Percentiles rank a stretch among this genome's conserved stretches.
phyloP scores from a whole-genome alignment of 2,329 filamentous ascomycete genomes.

The Pseudogymnoascus sp. region DNA sequence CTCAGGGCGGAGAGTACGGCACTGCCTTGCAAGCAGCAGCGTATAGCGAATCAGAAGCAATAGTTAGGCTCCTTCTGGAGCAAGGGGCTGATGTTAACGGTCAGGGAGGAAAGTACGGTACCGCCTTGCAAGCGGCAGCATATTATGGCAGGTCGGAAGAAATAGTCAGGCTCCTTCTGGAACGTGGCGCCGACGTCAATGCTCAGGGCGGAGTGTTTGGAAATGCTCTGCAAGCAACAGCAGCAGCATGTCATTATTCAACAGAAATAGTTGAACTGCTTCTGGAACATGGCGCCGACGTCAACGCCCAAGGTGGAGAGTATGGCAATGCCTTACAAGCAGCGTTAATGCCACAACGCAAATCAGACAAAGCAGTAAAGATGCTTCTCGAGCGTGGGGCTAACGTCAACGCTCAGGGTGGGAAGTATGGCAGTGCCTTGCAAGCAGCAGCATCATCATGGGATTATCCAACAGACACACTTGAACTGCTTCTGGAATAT shows the following conservation, averaged over 20 bases:
- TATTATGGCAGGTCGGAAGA: conserved; percentile 5
- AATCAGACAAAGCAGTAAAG: not conserved
- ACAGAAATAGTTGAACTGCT: too few relatives aligned
- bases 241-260: not conserved
- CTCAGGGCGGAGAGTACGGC: conserved; percentile 8
- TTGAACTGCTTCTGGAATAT: not conserved
- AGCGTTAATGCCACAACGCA: too few relatives aligned
- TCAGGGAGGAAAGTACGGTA: conserved; percentile 9
- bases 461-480: not conserved
- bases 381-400: conserved; percentile 11
- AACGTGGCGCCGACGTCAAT: conserved; percentile 13
- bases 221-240: not conserved
- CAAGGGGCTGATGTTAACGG: conserved; percentile 12
- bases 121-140: conserved; percentile 13
- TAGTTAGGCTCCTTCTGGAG: conserved; percentile 10
- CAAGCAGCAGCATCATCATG: conserved; percentile 12
- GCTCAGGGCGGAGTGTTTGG: conserved; percentile 9
- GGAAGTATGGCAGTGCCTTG: conserved; percentile 10
- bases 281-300: not conserved
- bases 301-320: not conserved
- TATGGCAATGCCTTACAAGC: too few relatives aligned
- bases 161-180: conserved; percentile 11
- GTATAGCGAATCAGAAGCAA: not conserved
- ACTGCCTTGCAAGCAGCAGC: conserved; percentile 15
- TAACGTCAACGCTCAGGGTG: conserved; percentile 11